These are phyloP conservation scores for Globisporangium cylindrosporum DNA, from an alignment of 352 stramenopile species.

Conservation along the genomic window DNA sequence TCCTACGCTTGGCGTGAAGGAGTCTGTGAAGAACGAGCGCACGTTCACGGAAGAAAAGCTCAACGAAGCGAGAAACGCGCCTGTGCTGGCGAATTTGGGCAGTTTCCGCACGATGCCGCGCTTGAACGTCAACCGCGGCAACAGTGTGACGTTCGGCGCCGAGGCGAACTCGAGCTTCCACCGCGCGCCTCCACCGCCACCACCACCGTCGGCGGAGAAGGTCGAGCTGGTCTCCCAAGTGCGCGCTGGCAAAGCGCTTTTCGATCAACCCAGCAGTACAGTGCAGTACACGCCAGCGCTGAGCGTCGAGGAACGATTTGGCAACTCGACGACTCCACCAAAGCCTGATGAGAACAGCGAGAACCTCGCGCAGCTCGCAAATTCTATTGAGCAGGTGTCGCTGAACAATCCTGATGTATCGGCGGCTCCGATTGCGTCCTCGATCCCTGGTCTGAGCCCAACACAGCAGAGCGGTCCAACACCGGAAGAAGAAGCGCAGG, in stretches of 20 bases:
- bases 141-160: slow-evolving; percentile 75
- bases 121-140: slow-evolving; percentile 42
- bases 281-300: slow-evolving; percentile 18
- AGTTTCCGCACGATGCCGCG: slow-evolving; percentile 74
- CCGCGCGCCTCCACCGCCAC: slow-evolving; percentile 54
- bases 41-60: slow-evolving; percentile 71
- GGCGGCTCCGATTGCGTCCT: slow-evolving; percentile 22
- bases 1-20: slow-evolving; percentile 78
- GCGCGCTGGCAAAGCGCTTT: slow-evolving; percentile 35
- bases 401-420: slow-evolving; percentile 12
- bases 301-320: slow-evolving; percentile 15
- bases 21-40: slow-evolving; percentile 74
- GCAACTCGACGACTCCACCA: slow-evolving; percentile 16
- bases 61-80: slow-evolving; percentile 52
- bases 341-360: slow-evolving; percentile 29
- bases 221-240: slow-evolving; percentile 62
- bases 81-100: slow-evolving; percentile 61
- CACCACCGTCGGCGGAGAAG: slow-evolving; percentile 71
- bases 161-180: slow-evolving; percentile 55
- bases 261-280: slow-evolving; percentile 24
- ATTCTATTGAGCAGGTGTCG: slow-evolving; percentile 37
- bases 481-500: slow-evolving; percentile 61
- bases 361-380: slow-evolving; percentile 45
- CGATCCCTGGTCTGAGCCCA: slow-evolving; percentile 37
- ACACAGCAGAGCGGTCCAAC: slow-evolving; percentile 28